Conservation (phyloP, 768 basidiomycete genomes). For the Candolleomyces aberdarensis region DNA sequence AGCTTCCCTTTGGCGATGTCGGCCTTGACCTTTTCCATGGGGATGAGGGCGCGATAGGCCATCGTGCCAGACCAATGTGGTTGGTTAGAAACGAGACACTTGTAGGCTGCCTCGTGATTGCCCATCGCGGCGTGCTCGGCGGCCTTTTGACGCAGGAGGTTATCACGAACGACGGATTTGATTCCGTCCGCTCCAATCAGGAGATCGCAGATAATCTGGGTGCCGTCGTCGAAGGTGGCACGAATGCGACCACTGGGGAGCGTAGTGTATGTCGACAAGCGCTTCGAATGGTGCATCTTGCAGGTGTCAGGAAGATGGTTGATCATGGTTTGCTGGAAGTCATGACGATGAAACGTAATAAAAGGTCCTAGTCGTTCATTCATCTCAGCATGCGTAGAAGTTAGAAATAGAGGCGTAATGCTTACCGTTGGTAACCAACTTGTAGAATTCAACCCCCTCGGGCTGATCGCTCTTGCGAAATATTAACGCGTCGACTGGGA, state of each 20-base stretch:
- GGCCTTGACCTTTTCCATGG: slow-evolving; percentile 18
- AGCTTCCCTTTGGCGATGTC: slow-evolving; percentile 20
- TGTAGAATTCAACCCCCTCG: slow-evolving; percentile 16
- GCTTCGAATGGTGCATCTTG: slow-evolving; percentile 44
- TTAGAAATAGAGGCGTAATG: not conserved
- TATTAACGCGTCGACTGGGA: slow-evolving; percentile 7
- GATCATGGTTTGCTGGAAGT: slow-evolving; percentile 55
- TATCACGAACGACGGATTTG: slow-evolving; percentile 18
- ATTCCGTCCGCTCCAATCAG: slow-evolving; percentile 28
- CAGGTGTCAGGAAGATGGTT: slow-evolving; percentile 37
- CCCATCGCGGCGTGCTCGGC: slow-evolving; percentile 7
- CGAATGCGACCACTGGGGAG: slow-evolving; percentile 14
- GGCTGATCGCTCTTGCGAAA: slow-evolving; percentile 17
- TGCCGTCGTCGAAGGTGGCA: slow-evolving; percentile 23
- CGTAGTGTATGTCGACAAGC: slow-evolving; percentile 45
- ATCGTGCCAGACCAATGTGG: slow-evolving; percentile 34
- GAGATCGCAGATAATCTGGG: slow-evolving; percentile 28
- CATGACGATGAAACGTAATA: slow-evolving; percentile 51
- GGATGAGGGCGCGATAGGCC: slow-evolving; percentile 32
- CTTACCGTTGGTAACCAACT: slow-evolving; percentile 2
- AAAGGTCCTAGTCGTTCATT: slow-evolving; percentile 27
- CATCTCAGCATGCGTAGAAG: not conserved
- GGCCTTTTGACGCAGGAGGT: slow-evolving; percentile 12
- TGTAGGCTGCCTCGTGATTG: slow-evolving; percentile 6
- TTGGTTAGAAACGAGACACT: slow-evolving; percentile 12